Base-by-base conservation (phyloP, 306 rosid species). In the Quercus ilex region DNA sequence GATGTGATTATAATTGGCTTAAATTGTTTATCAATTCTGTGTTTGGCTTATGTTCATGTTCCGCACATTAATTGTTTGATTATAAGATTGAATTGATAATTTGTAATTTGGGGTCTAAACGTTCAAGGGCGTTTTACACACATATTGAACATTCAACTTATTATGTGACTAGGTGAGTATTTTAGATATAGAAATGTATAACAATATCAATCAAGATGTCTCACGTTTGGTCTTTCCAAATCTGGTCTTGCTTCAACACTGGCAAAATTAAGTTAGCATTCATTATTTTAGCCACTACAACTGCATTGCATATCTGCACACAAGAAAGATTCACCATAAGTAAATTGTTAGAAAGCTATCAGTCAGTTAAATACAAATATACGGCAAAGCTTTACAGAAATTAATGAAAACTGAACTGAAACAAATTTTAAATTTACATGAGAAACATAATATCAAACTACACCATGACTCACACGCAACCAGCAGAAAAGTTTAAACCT, bases 181-280 rank as follows among this genome's bases (percentile, higher is more conserved):
- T 31, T 65, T 17, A 20, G 33, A 18, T 5, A 65, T 65, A 18
- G 21, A 33, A 33, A 31, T 23, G 33, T 2, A 69, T 7, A 51
- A 35, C 19, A 71, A n/a, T 30, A 64, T 11, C 10, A 15, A 43
- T 46, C 56, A 49, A 69, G 30, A 57, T 69, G 82, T 86, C 96
- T 95, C 83, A 96, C 96, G 97, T 96, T 91, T 89, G 94, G 80
- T 96, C 99, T 87, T 96, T 93, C 99, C 99, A 96, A 79, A 93
- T 96, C 86, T 96, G 99, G 70, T 96, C 98, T 87, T 96, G 98
- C 88, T 96, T 96, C 86, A 93, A 86, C 70, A 96, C 99, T 5
- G 98, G 99, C 85, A 96, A 86, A 83, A 96, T 91, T 84, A 95
- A 97, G 76, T 96, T 95, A 63, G 98, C 97, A 87, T 96, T 93